Evolutionary conservation across 2,329 filamentous ascomycete genomes (phyloP).

Genomic region (Trichoderma gracile): DNA sequence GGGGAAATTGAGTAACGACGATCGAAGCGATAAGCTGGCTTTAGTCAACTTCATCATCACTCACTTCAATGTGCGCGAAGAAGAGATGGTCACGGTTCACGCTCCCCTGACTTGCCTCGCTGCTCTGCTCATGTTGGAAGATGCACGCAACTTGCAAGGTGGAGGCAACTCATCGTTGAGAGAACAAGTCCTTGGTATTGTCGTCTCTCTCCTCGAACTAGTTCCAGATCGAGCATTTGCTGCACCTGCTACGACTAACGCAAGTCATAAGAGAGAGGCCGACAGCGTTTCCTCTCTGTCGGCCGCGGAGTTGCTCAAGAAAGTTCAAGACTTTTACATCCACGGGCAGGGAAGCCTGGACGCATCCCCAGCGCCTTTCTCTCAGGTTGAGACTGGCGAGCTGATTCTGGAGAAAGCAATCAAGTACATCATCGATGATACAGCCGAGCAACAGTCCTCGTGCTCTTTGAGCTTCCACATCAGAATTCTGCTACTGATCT

Average conservation of each 20-base stretch:
- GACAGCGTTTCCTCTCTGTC: constrained; percentile 27
- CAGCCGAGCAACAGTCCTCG: constrained; percentile 44
- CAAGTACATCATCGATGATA: constrained; percentile 50
- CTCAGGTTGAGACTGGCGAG: constrained; percentile 56
- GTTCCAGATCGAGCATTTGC: constrained; percentile 66
- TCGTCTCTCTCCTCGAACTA: constrained; percentile 60
- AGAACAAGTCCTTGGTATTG: constrained; percentile 49
- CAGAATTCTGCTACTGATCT: constrained; percentile 58
- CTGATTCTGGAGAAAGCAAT: constrained; percentile 64
- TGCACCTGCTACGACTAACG: constrained; percentile 25
- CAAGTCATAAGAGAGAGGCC: constrained; percentile 26
- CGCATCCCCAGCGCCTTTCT: constrained; percentile 60
- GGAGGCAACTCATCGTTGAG: constrained; percentile 37
- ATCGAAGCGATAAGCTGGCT: constrained; percentile 64
- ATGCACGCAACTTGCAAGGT: constrained; percentile 43
- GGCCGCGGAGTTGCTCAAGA: constrained; percentile 58
- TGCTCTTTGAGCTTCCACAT: constrained; percentile 58
- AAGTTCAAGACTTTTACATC: constrained; percentile 66
- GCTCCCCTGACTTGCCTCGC: constrained; percentile 65
- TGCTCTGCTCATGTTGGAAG: constrained; percentile 66
- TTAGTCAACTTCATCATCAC: constrained; percentile 79
- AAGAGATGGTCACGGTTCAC: constrained; percentile 90
- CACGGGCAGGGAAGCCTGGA: constrained; percentile 71
- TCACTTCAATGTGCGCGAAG: constrained; percentile 91
- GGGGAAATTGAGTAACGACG: constrained; percentile 44